phyloP scores from a whole-genome alignment of 225 moss, liverwort and hornwort species.

The Pseudisothecium myosuroides region DNA sequence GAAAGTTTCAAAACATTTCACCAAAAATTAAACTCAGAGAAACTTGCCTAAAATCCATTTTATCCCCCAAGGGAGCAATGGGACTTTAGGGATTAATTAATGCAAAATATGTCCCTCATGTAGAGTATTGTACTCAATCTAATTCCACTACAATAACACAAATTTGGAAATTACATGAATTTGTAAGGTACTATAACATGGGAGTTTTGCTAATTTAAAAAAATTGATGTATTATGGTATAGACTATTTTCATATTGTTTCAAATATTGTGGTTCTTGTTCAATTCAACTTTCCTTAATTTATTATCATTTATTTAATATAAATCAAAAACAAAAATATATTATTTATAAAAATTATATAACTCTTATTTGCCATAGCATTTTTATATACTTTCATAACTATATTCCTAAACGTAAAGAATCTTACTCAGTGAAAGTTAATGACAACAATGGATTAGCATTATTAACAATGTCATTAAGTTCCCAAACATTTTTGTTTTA shows the following conservation, averaged over 20 bases:
- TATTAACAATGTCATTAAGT: too few relatives aligned
- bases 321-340: too few relatives aligned
- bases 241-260: background rate
- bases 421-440: too few relatives aligned
- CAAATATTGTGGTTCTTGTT: background rate
- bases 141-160: rapidly evolving
- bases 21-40: background rate
- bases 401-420: too few relatives aligned
- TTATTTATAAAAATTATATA: too few relatives aligned
- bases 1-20: background rate
- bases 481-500: too few relatives aligned
- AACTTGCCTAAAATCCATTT: rapidly evolving
- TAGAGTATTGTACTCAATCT: rapidly evolving
- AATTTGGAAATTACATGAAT: rapidly evolving
- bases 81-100: rapidly evolving
- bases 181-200: background rate
- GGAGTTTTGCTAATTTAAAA: background rate
- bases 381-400: too few relatives aligned
- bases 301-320: too few relatives aligned
- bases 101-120: background rate
- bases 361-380: too few relatives aligned
- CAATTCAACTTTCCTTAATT: too few relatives aligned
- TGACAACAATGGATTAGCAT: too few relatives aligned
- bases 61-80: rapidly evolving
- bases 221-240: background rate